Conservation (phyloP, 257 asterid species). For the Plantago elongata region DNA sequence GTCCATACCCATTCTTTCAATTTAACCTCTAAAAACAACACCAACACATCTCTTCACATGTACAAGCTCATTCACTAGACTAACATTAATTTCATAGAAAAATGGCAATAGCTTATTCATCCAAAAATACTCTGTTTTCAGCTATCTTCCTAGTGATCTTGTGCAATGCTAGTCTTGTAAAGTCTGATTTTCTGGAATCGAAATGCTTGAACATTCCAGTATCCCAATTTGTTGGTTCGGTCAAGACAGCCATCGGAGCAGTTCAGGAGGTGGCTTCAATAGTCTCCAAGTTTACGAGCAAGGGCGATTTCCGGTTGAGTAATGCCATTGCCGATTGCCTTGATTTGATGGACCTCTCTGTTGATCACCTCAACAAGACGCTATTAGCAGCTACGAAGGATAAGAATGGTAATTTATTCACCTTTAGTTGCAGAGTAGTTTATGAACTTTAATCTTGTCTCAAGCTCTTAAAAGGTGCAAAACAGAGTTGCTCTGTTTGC, state of each 20-base stretch:
- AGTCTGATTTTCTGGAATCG: slow-evolving; percentile 12
- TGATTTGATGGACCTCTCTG: slow-evolving; percentile 57
- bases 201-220: slow-evolving; percentile 42
- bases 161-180: slow-evolving; percentile 7
- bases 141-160: neutral
- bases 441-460: neutral
- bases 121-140: slow-evolving; percentile 10
- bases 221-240: slow-evolving; percentile 40
- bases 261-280: slow-evolving; percentile 33
- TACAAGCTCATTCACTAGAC: neutral
- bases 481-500: too few species aligned
- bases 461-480: too few species aligned
- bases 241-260: slow-evolving; percentile 33
- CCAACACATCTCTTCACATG: too few species aligned
- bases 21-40: neutral
- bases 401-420: slow-evolving; percentile 28
- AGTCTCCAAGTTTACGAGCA: slow-evolving; percentile 38
- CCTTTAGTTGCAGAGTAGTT: neutral
- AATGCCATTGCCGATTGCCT: slow-evolving; percentile 57
- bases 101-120: neutral
- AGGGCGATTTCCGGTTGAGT: slow-evolving; percentile 41
- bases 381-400: slow-evolving; percentile 37
- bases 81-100: neutral
- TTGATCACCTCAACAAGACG: slow-evolving; percentile 46
- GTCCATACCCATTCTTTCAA: too few species aligned